Evolutionary conservation across 768 basidiomycete genomes (phyloP), one percentile per base, ranked within the genome.

Genomic region (Leccinum obscurum): DNA sequence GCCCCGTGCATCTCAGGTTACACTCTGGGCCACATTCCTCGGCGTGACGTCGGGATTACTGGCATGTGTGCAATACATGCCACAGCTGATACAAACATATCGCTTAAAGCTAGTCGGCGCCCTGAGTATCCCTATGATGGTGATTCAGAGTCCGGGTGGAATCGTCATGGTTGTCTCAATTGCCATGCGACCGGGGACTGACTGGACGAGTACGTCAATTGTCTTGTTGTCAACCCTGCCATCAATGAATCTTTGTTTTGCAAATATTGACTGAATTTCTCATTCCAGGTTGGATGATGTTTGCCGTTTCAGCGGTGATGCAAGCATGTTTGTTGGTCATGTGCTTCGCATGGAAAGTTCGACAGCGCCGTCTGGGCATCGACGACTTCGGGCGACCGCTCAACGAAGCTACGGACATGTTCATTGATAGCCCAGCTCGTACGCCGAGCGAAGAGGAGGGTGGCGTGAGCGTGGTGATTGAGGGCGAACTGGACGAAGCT

Each of bases 101-200:
- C 77, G 76, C 5, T 74, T 83, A 32, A 89, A 87, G 68, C 83
- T 96, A 13, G 95, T 98, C 9, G 96, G 96, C 3, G 93, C 94
- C 0, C 78, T 98, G 15, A 95, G 93, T 68, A 91, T 99, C 58
- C 89, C 90, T 1, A 98, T 93, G 86, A 98, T 99, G 96, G 76
- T 85, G 52, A 92, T 99, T 15, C 96, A 98, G 75, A 93, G 86
- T 13, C 95, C 95, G 3, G 95, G 95, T 4, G 89, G 91, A 1
- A 77, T 92, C 3, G 70, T 92, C n/a, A 95, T 98, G 88, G 89
- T 92, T 6, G 62, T 88, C 4, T 91, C 87, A 63, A 91, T 94
- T 58, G 90, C 88, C 7, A 75, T 92, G 26, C 77, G 90, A 58
- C 89, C 89, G 2, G 89, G 88, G 0, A 92, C 90, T 0, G 87